Conservation (phyloP, 176 grass and related monocot species). For the Puccinellia tenuiflora region DNA sequence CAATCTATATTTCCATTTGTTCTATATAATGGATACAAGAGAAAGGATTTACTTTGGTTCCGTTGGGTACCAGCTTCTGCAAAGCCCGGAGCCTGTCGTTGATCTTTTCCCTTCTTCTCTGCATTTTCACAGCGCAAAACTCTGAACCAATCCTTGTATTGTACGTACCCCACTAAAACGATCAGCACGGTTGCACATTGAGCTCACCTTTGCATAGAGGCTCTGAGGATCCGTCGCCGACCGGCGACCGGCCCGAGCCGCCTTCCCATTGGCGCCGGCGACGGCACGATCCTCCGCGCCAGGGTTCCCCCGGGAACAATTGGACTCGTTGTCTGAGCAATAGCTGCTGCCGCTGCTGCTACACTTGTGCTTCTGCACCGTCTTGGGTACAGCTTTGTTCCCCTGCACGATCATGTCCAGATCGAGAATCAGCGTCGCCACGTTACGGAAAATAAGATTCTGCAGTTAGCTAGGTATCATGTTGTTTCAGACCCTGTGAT, state of each 20-base stretch:
- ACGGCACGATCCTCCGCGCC: not conserved
- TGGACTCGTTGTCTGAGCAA: slow-evolving; percentile 41
- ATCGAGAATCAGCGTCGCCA: not conserved
- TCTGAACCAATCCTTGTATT: not conserved
- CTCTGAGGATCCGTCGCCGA: slow-evolving; percentile 56
- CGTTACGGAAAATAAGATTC: not conserved
- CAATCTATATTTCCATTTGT: not conserved
- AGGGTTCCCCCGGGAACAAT: slow-evolving; percentile 27
- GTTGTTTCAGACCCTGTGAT: not conserved
- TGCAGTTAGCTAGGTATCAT: not conserved
- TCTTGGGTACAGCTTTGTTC: not conserved
- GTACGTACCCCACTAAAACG: not conserved
- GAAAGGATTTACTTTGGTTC: slow-evolving; percentile 51
- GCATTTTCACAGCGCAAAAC: slow-evolving; percentile 20
- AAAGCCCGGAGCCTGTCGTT: slow-evolving; percentile 59
- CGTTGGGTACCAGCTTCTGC: slow-evolving; percentile 70
- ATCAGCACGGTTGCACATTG: not conserved
- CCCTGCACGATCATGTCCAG: not conserved
- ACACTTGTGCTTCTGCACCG: slow-evolving; percentile 13
- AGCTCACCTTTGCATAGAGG: slow-evolving; percentile 65
- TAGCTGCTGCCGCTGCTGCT: slow-evolving; percentile 10
- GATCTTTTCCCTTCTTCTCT: slow-evolving; percentile 82
- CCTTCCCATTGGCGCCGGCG: slow-evolving; percentile 25
- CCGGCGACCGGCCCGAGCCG: slow-evolving; percentile 35
- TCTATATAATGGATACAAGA: not conserved